Base-by-base conservation (phyloP, 2,329 filamentous ascomycete species). In the Fusarium nygamai region DNA sequence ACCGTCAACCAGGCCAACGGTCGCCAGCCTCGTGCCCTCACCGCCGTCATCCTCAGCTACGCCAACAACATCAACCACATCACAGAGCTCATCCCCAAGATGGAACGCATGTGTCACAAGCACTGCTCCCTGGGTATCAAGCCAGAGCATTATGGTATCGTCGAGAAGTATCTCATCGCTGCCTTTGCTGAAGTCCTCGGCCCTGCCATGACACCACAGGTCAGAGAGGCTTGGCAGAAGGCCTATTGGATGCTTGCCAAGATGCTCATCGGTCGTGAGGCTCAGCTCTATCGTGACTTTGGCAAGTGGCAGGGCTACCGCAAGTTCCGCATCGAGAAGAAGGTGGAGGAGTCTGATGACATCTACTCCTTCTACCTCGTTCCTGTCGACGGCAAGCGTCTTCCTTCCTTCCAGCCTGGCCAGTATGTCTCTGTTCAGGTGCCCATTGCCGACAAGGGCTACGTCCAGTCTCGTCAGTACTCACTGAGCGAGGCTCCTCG, bases 191-290 rank as follows among this genome's bases (percentile, higher is more conserved):
- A 89, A 48, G 89, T 94, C 0, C 87, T 95, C 3, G 92, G 92
- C 8, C 86, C 87, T 2, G 74, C 88, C 29, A 89, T 92, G 83
- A 94, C 92, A 2, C 84, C 87, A 0, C 88, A 91, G 27, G 87
- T 93, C 36, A 86, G 89, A 61, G 86, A 89, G 19, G 92, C 93
- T 14, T 95, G 93, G 93, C 87, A 83, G 11, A 89, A 89, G 59
- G 93, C 93, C 4, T 95, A 94, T 83, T 91, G 89, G 88, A 87
- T 94, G 76, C 88, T 95, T 31, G 92, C 93, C 33, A 88, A 91
- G 80, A 89, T 94, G 84, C 89, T 94, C 84, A 94, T 93, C 74
- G 86, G 85, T 27, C 87, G 90, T 58, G 93, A 94, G 80, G 84
- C 84, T 9, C 85, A 89, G 67, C 83, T 94, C 53, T 94, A 93